Conservation (phyloP, 306 rosid species). For the Pterocarpus santalinus region DNA sequence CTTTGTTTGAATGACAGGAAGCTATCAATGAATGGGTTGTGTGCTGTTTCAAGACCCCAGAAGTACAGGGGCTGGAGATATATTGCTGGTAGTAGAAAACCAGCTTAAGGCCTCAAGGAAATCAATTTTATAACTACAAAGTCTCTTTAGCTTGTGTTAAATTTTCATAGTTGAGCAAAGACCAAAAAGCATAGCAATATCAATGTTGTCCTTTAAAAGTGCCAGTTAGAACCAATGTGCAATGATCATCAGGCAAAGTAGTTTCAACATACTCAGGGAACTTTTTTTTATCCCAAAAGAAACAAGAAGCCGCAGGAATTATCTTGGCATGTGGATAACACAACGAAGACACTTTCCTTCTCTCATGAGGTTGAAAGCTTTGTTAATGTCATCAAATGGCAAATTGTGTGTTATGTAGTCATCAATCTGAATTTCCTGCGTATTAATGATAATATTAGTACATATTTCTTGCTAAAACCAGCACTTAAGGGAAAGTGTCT, state of each 20-base stretch:
- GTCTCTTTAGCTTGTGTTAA: constrained; percentile 3
- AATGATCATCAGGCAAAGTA: too few species aligned
- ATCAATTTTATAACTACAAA: constrained; percentile 13
- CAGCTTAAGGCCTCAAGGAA: constrained; percentile 3
- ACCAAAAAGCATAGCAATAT: constrained; percentile 5
- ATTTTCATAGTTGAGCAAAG: background rate
- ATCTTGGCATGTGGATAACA: constrained; percentile 80
- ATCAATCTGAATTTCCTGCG: constrained; percentile 90
- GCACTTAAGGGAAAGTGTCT: background rate
- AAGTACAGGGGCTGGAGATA: background rate
- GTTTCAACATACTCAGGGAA: too few species aligned
- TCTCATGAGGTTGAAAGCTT: constrained; percentile 85
- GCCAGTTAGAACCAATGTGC: too few species aligned
- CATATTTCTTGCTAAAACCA: background rate
- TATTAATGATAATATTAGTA: constrained; percentile 13
- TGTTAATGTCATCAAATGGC: constrained; percentile 76
- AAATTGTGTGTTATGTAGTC: constrained; percentile 85
- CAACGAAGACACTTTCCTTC: constrained; percentile 93
- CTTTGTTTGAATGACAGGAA: too few species aligned
- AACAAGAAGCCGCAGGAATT: constrained; percentile 16
- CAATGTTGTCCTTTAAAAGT: constrained; percentile 18
- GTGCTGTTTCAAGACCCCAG: background rate
- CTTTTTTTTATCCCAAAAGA: too few species aligned
- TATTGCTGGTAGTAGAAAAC: background rate
- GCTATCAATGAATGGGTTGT: too few species aligned